Conservation (phyloP, 305 asterid genomes). For the Fraxinus platypoda region DNA sequence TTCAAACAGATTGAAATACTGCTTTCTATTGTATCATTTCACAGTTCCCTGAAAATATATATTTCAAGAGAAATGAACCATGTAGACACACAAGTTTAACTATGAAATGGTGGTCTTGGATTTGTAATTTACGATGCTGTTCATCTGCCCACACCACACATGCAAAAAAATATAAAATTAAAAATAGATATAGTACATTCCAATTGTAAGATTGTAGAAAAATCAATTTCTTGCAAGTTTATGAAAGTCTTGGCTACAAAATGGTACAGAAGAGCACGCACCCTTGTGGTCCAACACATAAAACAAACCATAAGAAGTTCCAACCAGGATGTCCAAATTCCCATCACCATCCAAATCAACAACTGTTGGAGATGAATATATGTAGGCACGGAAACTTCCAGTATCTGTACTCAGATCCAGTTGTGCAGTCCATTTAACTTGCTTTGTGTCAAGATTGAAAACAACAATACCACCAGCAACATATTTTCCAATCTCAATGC, state of each 20-base stretch:
- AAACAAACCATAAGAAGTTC: conserved; percentile 95
- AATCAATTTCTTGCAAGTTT: not conserved
- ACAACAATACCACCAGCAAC: conserved; percentile 97
- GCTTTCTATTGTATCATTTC: not conserved
- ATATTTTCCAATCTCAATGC: conserved; percentile 87
- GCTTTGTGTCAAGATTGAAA: conserved; percentile 86
- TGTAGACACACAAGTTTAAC: not conserved
- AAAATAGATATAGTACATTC: not conserved
- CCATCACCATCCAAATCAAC: conserved; percentile 99
- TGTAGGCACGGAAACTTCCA: conserved; percentile 79
- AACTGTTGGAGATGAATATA: conserved; percentile 93
- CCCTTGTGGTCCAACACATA: conserved; percentile 97
- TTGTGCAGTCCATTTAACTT: conserved; percentile 87
- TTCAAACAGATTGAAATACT: not conserved
- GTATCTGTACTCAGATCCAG: conserved; percentile 79
- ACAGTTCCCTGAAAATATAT: not conserved
- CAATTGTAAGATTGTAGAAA: not conserved
- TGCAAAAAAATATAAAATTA: not conserved
- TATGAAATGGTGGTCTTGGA: not conserved
- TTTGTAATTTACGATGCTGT: not conserved
- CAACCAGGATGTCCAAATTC: conserved; percentile 85
- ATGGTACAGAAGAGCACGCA: conserved; percentile 27
- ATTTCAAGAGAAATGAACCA: not conserved
- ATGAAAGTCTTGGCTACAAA: conserved; percentile 5
- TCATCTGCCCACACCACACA: not conserved